These are phyloP conservation scores for Podila epicladia DNA, from an alignment of 192 early-diverging fungal species.

Conservation along the genomic window DNA sequence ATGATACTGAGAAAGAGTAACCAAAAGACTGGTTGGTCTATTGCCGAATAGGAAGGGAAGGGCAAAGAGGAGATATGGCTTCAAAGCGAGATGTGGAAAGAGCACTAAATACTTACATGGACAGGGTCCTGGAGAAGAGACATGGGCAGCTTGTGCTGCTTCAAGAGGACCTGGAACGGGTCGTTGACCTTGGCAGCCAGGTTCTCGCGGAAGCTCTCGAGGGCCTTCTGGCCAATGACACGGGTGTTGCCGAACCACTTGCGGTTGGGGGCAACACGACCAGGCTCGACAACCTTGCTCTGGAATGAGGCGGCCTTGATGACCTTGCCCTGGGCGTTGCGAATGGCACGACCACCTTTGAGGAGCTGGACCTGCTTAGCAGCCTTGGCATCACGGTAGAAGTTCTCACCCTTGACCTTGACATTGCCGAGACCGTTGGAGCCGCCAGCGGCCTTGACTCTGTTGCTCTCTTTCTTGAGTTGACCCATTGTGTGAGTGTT, in stretches of 20 bases:
- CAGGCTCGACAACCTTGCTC: conserved; percentile 75
- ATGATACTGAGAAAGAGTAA: too few species aligned
- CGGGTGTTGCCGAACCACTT: conserved; percentile 99
- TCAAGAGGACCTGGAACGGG: conserved; percentile 94
- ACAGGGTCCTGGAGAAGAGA: conserved; percentile 85
- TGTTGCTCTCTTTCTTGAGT: conserved; percentile 69
- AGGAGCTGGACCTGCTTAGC: conserved; percentile 94
- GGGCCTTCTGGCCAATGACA: conserved; percentile 94
- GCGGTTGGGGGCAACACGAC: conserved; percentile 93
- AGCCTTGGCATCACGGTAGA: conserved; percentile 97
- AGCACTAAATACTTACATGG: conserved; percentile 62
- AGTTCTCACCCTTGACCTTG: conserved; percentile 97
- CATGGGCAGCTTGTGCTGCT: conserved; percentile 96
- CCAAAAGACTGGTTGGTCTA: not conserved
- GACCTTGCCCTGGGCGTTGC: conserved; percentile 89
- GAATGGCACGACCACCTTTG: conserved; percentile 85
- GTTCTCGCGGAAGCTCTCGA: conserved; percentile 92
- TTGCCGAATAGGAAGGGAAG: not conserved
- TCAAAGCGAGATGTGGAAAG: not conserved
- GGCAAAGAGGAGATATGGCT: not conserved
- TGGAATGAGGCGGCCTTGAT: conserved; percentile 94
- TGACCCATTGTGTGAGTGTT: conserved; percentile 59
- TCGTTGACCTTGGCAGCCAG: conserved; percentile 89
- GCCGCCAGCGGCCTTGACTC: conserved; percentile 53
- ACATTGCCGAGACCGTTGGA: conserved; percentile 69